These are phyloP conservation scores for Rhizopus arrhizus DNA, from an alignment of 371 early-diverging fungal species.

Conservation along the genomic window DNA sequence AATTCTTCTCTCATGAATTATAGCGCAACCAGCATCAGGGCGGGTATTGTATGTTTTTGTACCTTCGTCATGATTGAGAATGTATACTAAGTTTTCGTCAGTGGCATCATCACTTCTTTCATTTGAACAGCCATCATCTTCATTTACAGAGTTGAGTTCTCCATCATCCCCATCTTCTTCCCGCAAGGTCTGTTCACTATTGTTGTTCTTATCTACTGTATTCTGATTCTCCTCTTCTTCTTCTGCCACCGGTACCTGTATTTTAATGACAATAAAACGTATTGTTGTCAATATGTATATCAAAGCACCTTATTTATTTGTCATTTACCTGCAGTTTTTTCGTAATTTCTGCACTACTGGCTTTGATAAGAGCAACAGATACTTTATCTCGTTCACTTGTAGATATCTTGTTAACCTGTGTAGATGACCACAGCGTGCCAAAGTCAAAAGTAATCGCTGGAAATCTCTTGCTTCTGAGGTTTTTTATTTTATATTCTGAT, in stretches of 20 bases:
- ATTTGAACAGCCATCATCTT: constrained; percentile 14
- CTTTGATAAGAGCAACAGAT: constrained; percentile 12
- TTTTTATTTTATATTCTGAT: constrained; percentile 9
- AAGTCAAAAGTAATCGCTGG: constrained; percentile 4
- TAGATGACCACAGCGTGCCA: constrained; percentile 12
- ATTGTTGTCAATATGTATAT: constrained; percentile 10
- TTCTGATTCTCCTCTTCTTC: constrained; percentile 13
- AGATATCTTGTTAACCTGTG: constrained; percentile 11
- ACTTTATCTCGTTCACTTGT: constrained; percentile 13
- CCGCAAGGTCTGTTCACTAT: constrained; percentile 15
- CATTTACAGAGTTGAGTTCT: constrained; percentile 15
- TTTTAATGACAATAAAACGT: constrained; percentile 12
- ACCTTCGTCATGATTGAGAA: constrained; percentile 7
- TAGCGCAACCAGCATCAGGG: constrained; percentile 20
- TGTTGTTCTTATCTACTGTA: constrained; percentile 14
- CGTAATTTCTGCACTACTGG: constrained; percentile 11
- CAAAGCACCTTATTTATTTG: constrained; percentile 12
- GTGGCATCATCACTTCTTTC: constrained; percentile 14
- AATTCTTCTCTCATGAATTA: constrained; percentile 19
- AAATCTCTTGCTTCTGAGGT: constrained; percentile 5
- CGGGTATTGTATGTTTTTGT: constrained; percentile 13
- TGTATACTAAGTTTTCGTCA: constrained; percentile 18
- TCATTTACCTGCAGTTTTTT: constrained; percentile 13
- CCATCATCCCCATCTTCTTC: constrained; percentile 13
- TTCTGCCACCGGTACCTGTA: constrained; percentile 17